These are phyloP conservation scores for Citrus maxima DNA, from an alignment of 345 rosid genomes.

Conservation along the genomic window DNA sequence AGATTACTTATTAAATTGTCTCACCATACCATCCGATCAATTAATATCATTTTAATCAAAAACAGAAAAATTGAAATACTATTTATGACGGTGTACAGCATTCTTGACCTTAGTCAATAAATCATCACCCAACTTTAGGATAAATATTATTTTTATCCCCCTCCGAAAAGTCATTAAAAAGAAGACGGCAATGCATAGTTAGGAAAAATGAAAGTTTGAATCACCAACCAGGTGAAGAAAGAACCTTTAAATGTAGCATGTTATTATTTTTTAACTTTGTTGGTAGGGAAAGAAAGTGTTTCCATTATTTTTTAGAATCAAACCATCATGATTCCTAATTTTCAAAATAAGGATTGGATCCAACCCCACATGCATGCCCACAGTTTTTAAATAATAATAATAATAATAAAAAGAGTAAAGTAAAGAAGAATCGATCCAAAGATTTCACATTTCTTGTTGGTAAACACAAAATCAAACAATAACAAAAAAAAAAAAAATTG, in stretches of 20 bases:
- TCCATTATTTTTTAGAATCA: slow-evolving; percentile 25
- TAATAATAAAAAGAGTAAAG: neutral
- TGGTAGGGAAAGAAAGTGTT: neutral
- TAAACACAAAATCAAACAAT: neutral
- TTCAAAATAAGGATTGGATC: slow-evolving; percentile 27
- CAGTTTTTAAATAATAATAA: neutral
- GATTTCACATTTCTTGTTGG: slow-evolving; percentile 3
- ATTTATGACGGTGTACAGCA: too few relatives aligned
- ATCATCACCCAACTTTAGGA: neutral
- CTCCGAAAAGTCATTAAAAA: neutral
- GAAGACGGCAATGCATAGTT: neutral
- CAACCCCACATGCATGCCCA: slow-evolving; percentile 32
- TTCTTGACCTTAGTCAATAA: neutral
- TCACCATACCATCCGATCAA: too few relatives aligned
- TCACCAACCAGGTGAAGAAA: neutral
- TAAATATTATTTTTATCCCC: neutral
- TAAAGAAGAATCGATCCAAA: slow-evolving; percentile 9
- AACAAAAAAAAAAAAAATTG: too few relatives aligned
- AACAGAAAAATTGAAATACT: too few relatives aligned
- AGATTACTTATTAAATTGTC: too few relatives aligned
- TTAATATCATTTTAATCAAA: too few relatives aligned
- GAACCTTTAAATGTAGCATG: neutral
- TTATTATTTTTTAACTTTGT: neutral
- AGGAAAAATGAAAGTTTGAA: neutral
- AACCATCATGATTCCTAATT: slow-evolving; percentile 22